Evolutionary conservation across 2,329 filamentous ascomycete genomes (phyloP).

Genomic region (Trichoderma atroviride): DNA sequence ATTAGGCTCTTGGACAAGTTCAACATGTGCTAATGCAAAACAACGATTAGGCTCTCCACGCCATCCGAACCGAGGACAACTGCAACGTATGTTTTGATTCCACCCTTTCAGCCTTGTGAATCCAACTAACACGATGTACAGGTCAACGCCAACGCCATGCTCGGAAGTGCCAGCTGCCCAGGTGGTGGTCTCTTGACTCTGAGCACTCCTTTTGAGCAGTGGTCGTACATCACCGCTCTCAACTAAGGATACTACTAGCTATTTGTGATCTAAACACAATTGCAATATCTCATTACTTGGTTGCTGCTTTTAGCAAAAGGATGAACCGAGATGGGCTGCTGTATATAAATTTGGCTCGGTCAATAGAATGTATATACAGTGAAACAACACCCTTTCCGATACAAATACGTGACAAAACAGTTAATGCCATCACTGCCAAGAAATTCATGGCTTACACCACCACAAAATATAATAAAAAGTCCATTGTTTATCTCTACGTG

Average conservation of each 20-base stretch:
- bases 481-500: too few relatives aligned
- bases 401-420: too few relatives aligned
- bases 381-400: neutral
- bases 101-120: too few relatives aligned
- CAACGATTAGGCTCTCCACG: neutral
- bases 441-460: too few relatives aligned
- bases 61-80: neutral
- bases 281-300: neutral
- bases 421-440: too few relatives aligned
- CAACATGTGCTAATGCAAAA: neutral
- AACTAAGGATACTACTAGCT: neutral
- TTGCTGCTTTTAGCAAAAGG: neutral
- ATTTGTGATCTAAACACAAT: neutral
- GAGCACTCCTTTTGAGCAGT: constrained; percentile 1
- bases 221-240: neutral
- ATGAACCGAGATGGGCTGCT: neutral
- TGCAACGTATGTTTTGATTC: neutral
- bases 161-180: neutral
- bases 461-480: too few relatives aligned
- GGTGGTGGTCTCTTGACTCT: neutral
- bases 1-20: too few relatives aligned
- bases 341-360: neutral
- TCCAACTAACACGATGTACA: neutral
- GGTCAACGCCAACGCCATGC: neutral
- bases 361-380: neutral